Conservation (phyloP, 2,329 filamentous ascomycete species). For the Phialophora verrucosa region DNA sequence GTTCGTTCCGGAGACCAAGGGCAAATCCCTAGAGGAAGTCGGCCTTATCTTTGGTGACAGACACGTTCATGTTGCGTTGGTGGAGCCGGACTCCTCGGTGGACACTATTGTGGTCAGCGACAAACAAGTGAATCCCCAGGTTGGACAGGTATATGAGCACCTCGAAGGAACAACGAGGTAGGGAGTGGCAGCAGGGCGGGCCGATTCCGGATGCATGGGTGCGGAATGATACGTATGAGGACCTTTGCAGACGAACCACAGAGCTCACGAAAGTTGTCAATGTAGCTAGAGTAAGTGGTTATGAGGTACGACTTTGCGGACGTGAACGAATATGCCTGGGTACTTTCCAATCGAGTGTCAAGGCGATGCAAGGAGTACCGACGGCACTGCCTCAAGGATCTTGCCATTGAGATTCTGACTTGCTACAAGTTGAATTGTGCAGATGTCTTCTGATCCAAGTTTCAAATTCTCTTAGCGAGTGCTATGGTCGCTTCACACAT, state of each 20-base stretch:
- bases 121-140: conserved; percentile 11
- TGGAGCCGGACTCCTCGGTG: conserved; percentile 1
- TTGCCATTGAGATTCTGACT: neutral
- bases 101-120: conserved; percentile 9
- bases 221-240: neutral
- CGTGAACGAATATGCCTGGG: too few species aligned
- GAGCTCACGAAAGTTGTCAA: too few species aligned
- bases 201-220: neutral
- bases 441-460: neutral
- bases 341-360: too few species aligned
- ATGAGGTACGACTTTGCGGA: too few species aligned
- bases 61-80: conserved; percentile 19
- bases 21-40: conserved; percentile 77
- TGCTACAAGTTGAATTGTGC: neutral
- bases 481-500: conserved; percentile 9
- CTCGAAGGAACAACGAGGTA: neutral
- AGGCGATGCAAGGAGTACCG: too few species aligned
- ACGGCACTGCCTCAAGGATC: too few species aligned
- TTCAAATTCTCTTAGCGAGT: too few species aligned
- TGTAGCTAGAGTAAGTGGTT: too few species aligned
- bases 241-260: neutral
- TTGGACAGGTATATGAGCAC: conserved; percentile 13
- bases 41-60: conserved; percentile 33
- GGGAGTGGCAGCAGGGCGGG: neutral
- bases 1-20: conserved; percentile 67